phyloP scores from a whole-genome alignment of 352 stramenopile species.

The Phytophthora pisi region DNA sequence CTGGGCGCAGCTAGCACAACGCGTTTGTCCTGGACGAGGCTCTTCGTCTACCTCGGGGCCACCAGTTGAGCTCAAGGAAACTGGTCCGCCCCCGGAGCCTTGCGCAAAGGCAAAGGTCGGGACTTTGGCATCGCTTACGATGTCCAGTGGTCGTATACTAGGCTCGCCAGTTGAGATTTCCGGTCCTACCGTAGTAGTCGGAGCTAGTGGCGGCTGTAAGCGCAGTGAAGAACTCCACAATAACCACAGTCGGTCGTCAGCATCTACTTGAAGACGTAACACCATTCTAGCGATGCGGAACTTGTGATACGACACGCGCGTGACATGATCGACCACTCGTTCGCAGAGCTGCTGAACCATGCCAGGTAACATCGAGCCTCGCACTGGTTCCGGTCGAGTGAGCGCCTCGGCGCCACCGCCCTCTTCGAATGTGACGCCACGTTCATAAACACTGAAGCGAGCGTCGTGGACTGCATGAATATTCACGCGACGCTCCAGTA shows the following conservation, averaged over 20 bases:
- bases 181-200: background rate
- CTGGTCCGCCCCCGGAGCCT: conserved; percentile 23
- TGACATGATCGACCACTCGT: conserved; percentile 93
- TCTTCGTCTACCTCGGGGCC: conserved; percentile 24
- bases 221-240: conserved; percentile 94
- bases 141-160: conserved; percentile 57
- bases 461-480: conserved; percentile 90
- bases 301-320: conserved; percentile 92
- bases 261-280: conserved; percentile 95
- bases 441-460: conserved; percentile 93
- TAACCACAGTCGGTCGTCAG: conserved; percentile 93
- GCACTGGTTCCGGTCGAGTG: conserved; percentile 85
- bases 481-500: conserved; percentile 93
- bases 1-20: conserved; percentile 88
- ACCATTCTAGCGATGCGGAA: conserved; percentile 93
- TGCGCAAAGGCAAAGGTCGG: conserved; percentile 54
- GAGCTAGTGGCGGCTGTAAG: conserved; percentile 40
- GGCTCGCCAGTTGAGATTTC: conserved; percentile 15
- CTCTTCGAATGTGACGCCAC: conserved; percentile 93
- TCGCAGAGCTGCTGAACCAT: conserved; percentile 93
- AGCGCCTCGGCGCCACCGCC: conserved; percentile 84
- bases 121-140: conserved; percentile 71
- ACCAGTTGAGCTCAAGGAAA: conserved; percentile 23
- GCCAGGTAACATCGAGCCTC: conserved; percentile 89
- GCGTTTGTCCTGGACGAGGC: conserved; percentile 34